Conservation (phyloP, 768 basidiomycete genomes). For the Leucocoprinus birnbaumii region DNA sequence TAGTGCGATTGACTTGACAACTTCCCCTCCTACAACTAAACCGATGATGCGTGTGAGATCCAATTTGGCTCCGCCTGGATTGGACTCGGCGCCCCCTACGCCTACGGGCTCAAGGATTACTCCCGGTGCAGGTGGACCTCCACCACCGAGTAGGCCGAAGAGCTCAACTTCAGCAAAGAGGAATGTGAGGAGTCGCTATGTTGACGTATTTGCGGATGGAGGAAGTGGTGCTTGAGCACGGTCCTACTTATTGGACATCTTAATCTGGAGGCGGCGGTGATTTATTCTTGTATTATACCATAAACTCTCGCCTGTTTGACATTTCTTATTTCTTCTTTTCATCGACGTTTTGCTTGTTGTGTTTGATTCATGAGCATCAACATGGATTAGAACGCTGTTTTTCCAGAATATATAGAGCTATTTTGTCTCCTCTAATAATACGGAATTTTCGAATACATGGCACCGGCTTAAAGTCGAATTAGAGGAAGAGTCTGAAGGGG, state of each 20-base stretch:
- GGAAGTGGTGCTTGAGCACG: conserved; percentile 19
- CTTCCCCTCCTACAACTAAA: conserved; percentile 48
- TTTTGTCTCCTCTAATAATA: background rate
- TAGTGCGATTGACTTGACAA: conserved; percentile 61
- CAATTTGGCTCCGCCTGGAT: conserved; percentile 50
- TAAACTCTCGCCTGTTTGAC: conserved; percentile 10
- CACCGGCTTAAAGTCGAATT: conserved; percentile 14
- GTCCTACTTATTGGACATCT: conserved; percentile 5
- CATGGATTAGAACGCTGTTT: background rate
- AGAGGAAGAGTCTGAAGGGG: conserved; percentile 77
- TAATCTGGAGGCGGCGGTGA: conserved; percentile 16
- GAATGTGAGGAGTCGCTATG: conserved; percentile 79
- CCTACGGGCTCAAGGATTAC: conserved; percentile 42
- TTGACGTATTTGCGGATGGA: conserved; percentile 72
- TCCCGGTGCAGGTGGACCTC: conserved; percentile 29
- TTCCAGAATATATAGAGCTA: conserved; percentile 14
- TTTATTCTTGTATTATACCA: conserved; percentile 11
- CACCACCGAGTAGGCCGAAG: conserved; percentile 49
- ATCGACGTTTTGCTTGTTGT: background rate
- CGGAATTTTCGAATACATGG: conserved; percentile 9
- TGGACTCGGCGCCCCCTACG: conserved; percentile 46
- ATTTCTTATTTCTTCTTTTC: conserved; percentile 14
- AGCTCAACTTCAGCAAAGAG: conserved; percentile 66
- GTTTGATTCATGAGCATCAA: background rate
- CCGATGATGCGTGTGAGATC: conserved; percentile 57